These are phyloP conservation scores for Pulicaria dysenterica DNA, from an alignment of 129 eudicot species.

Conservation along the genomic window DNA sequence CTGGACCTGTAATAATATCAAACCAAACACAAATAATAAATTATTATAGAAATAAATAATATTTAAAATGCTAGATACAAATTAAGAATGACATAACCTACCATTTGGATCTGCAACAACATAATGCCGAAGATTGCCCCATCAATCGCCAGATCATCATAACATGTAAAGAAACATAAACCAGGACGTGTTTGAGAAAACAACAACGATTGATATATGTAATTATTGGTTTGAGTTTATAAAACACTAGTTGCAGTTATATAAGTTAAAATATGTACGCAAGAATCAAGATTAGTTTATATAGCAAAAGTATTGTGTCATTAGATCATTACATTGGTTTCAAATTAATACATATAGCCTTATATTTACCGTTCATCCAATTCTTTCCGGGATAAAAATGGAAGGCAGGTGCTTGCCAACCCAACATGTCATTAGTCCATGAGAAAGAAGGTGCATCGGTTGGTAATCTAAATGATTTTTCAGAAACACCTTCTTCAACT, in stretches of 20 bases:
- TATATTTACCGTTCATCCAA: constrained; percentile 42
- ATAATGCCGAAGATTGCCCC: constrained; percentile 26
- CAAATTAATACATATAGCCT: too few relatives aligned
- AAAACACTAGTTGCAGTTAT: too few relatives aligned
- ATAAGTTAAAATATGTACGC: too few relatives aligned
- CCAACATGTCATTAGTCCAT: constrained; percentile 28
- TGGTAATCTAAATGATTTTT: constrained; percentile 44
- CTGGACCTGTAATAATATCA: constrained; percentile 50
- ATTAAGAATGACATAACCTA: constrained; percentile 22
- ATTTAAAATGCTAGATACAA: not conserved
- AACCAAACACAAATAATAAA: not conserved
- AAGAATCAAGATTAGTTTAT: too few relatives aligned
- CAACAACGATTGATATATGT: not conserved
- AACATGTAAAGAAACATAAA: not conserved
- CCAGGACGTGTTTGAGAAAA: not conserved
- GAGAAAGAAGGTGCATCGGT: constrained; percentile 24
- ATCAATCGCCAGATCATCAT: constrained; percentile 29
- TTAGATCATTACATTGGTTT: too few relatives aligned
- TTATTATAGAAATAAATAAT: not conserved
- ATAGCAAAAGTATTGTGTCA: too few relatives aligned
- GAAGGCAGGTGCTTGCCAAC: constrained; percentile 38
- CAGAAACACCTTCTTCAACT: constrained; percentile 57
- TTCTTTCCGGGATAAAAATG: constrained; percentile 34
- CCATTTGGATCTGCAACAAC: constrained; percentile 50
- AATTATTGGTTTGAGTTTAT: too few relatives aligned